phyloP scores from a whole-genome alignment of 331 rosid genomes.

The Acacia pycnantha region DNA sequence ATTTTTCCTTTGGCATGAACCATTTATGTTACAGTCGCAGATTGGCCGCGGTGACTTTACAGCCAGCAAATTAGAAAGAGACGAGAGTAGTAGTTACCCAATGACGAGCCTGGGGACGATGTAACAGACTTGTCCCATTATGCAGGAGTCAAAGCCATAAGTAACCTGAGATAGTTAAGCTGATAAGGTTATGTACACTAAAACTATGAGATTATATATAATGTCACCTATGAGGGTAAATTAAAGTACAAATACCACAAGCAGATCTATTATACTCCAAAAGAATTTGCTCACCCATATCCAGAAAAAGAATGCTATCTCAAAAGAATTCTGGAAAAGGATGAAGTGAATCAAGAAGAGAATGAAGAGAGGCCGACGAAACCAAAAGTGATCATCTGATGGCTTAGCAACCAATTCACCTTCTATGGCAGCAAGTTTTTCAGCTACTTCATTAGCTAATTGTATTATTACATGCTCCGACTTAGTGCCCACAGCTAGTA shows the following conservation, averaged over 20 bases:
- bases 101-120: slow-evolving; percentile 75
- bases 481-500: slow-evolving; percentile 74
- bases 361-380: slow-evolving; percentile 51
- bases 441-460: slow-evolving; percentile 69
- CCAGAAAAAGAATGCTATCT: slow-evolving; percentile 35
- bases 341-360: slow-evolving; percentile 72
- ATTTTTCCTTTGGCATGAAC: background rate
- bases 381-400: slow-evolving; percentile 77
- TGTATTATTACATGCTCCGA: slow-evolving; percentile 64
- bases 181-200: background rate
- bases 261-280: background rate
- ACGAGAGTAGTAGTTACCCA: slow-evolving; percentile 50
- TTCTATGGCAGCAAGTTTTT: slow-evolving; percentile 56
- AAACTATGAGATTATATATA: background rate
- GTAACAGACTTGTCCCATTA: slow-evolving; percentile 25
- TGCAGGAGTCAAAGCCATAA: slow-evolving; percentile 48
- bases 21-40: background rate
- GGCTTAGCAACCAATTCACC: slow-evolving; percentile 70
- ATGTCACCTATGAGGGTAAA: background rate
- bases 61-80: background rate
- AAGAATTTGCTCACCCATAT: slow-evolving; percentile 41
- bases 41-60: background rate
- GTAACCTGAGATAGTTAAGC: slow-evolving; percentile 42
- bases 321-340: slow-evolving; percentile 59
- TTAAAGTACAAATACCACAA: background rate